Evolutionary conservation across 2,329 filamentous ascomycete genomes (phyloP).

Genomic region (Phialophora chinensis): DNA sequence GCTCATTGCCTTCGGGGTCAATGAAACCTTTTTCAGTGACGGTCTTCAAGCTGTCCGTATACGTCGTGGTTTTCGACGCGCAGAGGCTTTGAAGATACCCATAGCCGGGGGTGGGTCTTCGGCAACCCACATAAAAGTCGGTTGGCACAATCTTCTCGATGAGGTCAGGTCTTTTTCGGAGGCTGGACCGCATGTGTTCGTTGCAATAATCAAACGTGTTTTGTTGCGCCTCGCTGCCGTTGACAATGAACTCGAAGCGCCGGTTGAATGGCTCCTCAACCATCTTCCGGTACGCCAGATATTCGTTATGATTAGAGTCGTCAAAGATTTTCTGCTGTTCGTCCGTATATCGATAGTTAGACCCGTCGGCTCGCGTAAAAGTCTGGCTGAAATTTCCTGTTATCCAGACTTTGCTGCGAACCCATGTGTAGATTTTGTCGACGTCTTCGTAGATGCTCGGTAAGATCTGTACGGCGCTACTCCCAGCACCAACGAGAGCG

Average conservation of each 20-base stretch:
- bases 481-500: conserved; percentile 40
- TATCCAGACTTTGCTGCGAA: conserved; percentile 43
- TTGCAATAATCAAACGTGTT: conserved; percentile 15
- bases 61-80: conserved; percentile 16
- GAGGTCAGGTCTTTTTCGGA: conserved; percentile 40
- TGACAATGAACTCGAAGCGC: conserved; percentile 27
- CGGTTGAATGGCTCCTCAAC: conserved; percentile 32
- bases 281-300: conserved; percentile 29
- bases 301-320: conserved; percentile 20
- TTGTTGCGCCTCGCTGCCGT: conserved; percentile 9
- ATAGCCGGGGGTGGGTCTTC: conserved; percentile 50
- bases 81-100: conserved; percentile 29
- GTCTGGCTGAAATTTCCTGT: conserved; percentile 31
- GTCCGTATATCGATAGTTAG: conserved; percentile 28
- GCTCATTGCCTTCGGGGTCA: conserved; percentile 16
- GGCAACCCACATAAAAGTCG: conserved; percentile 51
- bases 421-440: conserved; percentile 41
- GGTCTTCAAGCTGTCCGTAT: conserved; percentile 23
- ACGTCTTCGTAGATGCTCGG: conserved; percentile 49
- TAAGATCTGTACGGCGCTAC: conserved; percentile 41
- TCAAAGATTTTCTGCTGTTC: conserved; percentile 26
- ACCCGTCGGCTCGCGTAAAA: conserved; percentile 32
- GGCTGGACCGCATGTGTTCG: conserved; percentile 8
- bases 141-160: conserved; percentile 55
- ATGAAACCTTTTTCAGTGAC: conserved; percentile 33